Conservation (phyloP, 2,329 filamentous ascomycete species). For the Botrytis aclada region DNA sequence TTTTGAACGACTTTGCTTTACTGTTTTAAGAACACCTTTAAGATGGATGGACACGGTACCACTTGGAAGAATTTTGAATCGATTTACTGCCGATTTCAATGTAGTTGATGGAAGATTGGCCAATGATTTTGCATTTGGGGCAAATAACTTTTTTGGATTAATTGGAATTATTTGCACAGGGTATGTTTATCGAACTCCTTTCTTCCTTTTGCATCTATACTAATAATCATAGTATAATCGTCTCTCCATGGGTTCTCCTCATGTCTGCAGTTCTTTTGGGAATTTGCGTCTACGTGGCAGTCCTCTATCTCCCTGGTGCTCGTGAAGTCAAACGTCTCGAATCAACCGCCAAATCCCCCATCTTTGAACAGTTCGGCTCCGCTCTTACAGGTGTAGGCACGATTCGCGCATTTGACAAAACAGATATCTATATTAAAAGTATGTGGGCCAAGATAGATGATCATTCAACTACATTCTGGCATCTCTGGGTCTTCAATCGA, state of each 20-base stretch:
- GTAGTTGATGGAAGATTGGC: constrained; percentile 67
- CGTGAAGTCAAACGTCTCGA: constrained; percentile 75
- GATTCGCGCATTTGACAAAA: constrained; percentile 72
- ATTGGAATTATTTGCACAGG: constrained; percentile 64
- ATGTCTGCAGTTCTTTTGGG: constrained; percentile 57
- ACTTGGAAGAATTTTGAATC: constrained; percentile 71
- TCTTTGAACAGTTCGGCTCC: constrained; percentile 77
- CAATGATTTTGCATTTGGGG: constrained; percentile 58
- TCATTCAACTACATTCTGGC: constrained; percentile 63
- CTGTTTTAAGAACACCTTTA: constrained; percentile 69
- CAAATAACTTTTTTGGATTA: constrained; percentile 59
- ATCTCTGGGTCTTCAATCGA: constrained; percentile 69
- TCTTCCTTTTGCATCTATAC: constrained; percentile 50
- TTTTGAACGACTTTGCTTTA: constrained; percentile 64
- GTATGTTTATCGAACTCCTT: constrained; percentile 28
- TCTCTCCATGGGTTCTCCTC: constrained; percentile 64
- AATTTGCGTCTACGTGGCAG: constrained; percentile 56
- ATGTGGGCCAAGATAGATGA: constrained; percentile 70
- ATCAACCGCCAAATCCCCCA: constrained; percentile 71
- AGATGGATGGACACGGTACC: constrained; percentile 79
- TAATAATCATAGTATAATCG: constrained; percentile 48
- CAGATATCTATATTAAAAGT: constrained; percentile 60
- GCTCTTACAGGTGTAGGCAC: constrained; percentile 70
- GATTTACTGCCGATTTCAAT: constrained; percentile 75
- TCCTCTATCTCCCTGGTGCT: constrained; percentile 65